Percentiles rank a stretch among this genome's conserved stretches.
Conservation (phyloP, 441 rosid species). For the Omphalea diandra region DNA sequence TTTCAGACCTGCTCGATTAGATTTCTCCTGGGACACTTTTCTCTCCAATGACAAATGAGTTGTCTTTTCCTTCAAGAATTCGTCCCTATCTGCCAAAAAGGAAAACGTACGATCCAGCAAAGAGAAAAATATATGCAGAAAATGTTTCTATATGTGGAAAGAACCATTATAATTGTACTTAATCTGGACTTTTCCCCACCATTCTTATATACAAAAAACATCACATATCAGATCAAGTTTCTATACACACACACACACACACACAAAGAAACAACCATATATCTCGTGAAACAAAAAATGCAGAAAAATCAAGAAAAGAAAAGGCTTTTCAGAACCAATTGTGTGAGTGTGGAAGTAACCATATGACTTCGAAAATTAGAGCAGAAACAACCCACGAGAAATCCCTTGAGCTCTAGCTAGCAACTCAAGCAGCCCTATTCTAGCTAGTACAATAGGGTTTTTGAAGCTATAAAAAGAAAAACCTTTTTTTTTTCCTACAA, state of each 20-base stretch:
- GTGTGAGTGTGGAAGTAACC: background rate
- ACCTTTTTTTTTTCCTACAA: background rate
- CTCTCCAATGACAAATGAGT: constrained; percentile 11
- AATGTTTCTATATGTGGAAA: constrained; percentile 7
- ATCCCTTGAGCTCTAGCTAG: background rate
- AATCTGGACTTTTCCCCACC: background rate
- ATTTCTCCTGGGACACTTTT: background rate
- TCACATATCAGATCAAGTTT: constrained; percentile 5
- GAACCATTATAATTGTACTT: constrained; percentile 1
- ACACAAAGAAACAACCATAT: background rate
- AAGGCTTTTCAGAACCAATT: background rate
- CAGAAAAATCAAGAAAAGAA: background rate
- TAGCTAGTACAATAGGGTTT: constrained; percentile 23
- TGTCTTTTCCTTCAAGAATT: constrained; percentile 14
- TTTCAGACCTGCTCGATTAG: constrained; percentile 1
- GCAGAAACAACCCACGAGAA: background rate
- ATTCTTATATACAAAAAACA: background rate
- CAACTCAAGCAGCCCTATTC: constrained; percentile 10
- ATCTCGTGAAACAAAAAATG: background rate
- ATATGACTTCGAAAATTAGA: background rate
- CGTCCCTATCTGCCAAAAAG: constrained; percentile 3
- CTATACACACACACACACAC: background rate
- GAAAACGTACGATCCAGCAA: background rate
- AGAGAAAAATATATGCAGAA: background rate
- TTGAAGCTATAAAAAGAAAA: constrained; percentile 4